Evolutionary conservation across 2,329 filamentous ascomycete species (phyloP).

Genomic region (Colletotrichum kahawae): DNA sequence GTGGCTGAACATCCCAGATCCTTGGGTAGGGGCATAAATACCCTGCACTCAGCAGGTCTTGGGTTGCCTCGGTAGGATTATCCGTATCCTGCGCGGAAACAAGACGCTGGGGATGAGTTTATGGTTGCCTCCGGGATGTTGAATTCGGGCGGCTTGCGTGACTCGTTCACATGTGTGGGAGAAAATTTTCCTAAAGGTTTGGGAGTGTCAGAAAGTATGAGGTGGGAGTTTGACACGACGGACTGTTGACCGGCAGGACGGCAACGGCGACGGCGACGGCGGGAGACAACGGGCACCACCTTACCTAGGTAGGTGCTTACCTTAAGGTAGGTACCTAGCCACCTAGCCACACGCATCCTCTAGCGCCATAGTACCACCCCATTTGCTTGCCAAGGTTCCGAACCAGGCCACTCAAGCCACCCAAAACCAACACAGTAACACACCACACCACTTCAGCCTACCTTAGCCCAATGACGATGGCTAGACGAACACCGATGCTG

Average conservation of each 20-base stretch:
- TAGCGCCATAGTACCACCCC: no score
- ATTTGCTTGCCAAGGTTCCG: neutral
- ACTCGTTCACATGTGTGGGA: neutral
- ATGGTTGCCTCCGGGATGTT: neutral
- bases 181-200: neutral
- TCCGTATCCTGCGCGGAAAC: neutral
- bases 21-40: neutral
- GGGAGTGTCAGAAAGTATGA: neutral
- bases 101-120: neutral
- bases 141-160: neutral
- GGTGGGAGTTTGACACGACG: neutral
- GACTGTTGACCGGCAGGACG: neutral
- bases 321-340: neutral
- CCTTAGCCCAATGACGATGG: neutral
- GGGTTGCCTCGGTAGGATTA: neutral
- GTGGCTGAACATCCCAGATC: neutral
- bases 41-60: neutral
- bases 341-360: no score
- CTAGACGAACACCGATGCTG: neutral
- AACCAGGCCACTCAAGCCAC: neutral
- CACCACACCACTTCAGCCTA: neutral
- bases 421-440: neutral
- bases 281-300: neutral
- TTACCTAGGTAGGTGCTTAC: no score
- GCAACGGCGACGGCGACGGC: neutral